A percentile compares a stretch with the other conserved stretches of the same genome.
Evolutionary conservation across 768 basidiomycete genomes (phyloP).

Genomic region (Lactifluus rugatus): DNA sequence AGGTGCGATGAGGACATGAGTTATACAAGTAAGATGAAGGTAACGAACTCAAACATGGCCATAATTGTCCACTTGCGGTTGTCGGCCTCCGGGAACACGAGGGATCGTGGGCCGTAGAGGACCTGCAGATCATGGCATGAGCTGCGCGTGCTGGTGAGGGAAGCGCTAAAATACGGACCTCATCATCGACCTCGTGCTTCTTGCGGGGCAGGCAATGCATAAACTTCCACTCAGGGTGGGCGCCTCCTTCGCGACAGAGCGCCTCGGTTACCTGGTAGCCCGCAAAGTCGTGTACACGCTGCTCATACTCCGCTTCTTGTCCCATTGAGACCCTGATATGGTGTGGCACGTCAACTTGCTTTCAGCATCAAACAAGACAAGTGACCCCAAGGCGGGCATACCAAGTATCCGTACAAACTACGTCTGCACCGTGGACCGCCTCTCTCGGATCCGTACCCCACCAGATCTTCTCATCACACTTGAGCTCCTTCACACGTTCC

Average conservation of each 20-base stretch:
- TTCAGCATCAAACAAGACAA: background rate
- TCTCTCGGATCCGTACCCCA: slow-evolving; percentile 76
- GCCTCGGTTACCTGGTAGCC: slow-evolving; percentile 93
- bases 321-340: slow-evolving; percentile 92
- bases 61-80: slow-evolving; percentile 98
- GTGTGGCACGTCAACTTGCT: background rate
- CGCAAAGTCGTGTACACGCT: slow-evolving; percentile 74
- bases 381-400: slow-evolving; percentile 27
- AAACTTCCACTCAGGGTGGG: slow-evolving; percentile 86
- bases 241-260: slow-evolving; percentile 71
- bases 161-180: slow-evolving; percentile 36
- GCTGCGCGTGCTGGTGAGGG: background rate
- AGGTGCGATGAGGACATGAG: slow-evolving; percentile 24
- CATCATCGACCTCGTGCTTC: slow-evolving; percentile 88
- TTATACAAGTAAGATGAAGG: background rate
- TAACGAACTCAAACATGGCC: slow-evolving; percentile 74
- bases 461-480: slow-evolving; percentile 59
- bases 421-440: slow-evolving; percentile 82
- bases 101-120: slow-evolving; percentile 85
- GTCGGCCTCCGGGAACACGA: slow-evolving; percentile 91
- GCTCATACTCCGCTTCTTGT: slow-evolving; percentile 87
- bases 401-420: slow-evolving; percentile 99
- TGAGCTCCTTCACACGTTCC: slow-evolving; percentile 68
- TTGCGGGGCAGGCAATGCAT: slow-evolving; percentile 95
- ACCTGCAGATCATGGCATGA: slow-evolving; percentile 39